A percentile compares a stretch with the other conserved stretches of the same genome.
Conservation (phyloP, 352 stramenopile genomes). For the Phytophthora ohioensis region DNA sequence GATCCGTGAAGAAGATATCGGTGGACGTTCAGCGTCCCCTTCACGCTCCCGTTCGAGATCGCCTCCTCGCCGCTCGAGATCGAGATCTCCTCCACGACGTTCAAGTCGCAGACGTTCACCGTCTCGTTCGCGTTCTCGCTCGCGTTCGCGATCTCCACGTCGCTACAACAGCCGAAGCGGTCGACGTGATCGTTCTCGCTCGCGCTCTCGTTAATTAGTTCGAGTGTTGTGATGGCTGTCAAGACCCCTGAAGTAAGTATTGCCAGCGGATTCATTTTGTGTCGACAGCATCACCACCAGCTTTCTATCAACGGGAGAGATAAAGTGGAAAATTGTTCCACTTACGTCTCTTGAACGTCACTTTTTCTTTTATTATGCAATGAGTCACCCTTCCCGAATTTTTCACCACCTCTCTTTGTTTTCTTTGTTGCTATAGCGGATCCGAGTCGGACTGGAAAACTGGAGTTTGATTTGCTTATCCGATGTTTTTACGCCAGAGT, state of each 20-base stretch:
- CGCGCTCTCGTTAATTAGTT: slow-evolving; percentile 35
- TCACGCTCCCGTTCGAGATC: slow-evolving; percentile 38
- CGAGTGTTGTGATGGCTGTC: slow-evolving; percentile 14
- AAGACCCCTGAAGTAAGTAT: slow-evolving; percentile 7
- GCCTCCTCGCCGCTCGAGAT: slow-evolving; percentile 24
- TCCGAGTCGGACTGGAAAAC: slow-evolving; percentile 10
- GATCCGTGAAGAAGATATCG: slow-evolving; percentile 44
- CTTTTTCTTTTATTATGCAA: slow-evolving; percentile 19
- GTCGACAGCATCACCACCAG: slow-evolving; percentile 9
- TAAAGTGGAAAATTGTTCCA: slow-evolving; percentile 1
- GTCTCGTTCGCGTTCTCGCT: slow-evolving; percentile 47
- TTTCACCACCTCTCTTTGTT: slow-evolving; percentile 14
- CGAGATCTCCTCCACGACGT: slow-evolving; percentile 37
- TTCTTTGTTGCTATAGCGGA: slow-evolving; percentile 18
- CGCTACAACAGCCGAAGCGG: slow-evolving; percentile 37
- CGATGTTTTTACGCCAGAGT: slow-evolving; percentile 90
- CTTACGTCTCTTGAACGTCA: slow-evolving; percentile 12
- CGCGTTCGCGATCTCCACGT: slow-evolving; percentile 35
- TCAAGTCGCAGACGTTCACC: slow-evolving; percentile 40
- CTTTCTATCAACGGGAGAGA: slow-evolving; percentile 9
- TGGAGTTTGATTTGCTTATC: slow-evolving; percentile 23
- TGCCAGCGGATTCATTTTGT: slow-evolving; percentile 22
- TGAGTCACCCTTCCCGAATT: slow-evolving; percentile 6
- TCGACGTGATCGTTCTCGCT: slow-evolving; percentile 27
- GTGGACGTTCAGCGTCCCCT: slow-evolving; percentile 14